Evolutionary conservation across 441 rosid genomes (phyloP), one percentile per base, ranked within the genome.

Genomic region (Mallotus japonicus): DNA sequence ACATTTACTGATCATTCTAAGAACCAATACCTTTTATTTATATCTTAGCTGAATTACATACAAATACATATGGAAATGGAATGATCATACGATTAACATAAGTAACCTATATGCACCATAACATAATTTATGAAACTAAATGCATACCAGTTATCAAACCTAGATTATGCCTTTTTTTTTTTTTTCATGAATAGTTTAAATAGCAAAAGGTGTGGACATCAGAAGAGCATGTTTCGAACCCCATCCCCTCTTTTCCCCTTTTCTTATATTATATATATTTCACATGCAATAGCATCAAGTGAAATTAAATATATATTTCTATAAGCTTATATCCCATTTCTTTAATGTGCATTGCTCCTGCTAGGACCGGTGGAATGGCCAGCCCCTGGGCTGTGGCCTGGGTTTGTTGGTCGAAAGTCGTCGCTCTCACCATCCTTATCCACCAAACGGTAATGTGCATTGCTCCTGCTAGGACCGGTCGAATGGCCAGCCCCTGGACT

Each of bases 401-500:
- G 84, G 32, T 78, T 69, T 10, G 86, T 82, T 46, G 89, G 87
- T 22, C 82, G 80, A 80, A 79, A 76, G 74, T 73, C 89, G n/a
- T 80, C 76, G 11, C 19, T 53, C 0, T 61, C 42, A 2, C 28
- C 73, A 2, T 75, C 57, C 24, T 20, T 14, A 40, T 34, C 8
- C 55, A 46, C 55, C 28, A 24, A 24, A 28, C 32, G 32, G 32
- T 28, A 28, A 28, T 13, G 62, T 19, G n/a, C 46, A 19, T 6
- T 46, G 10, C 1, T 24, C 65, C 49, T 71, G 59, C 49, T 71
- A n/a, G 75, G 68, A n/a, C 75, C 75, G 5, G 17, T 72, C 2
- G 82, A 80, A 76, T 85, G 88, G 44, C 88, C 88, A 6, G 76
- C 85, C 1, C 88, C 84, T 6, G 85, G 89, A 28, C 87, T 79